A percentile compares a stretch with the other conserved stretches of the same genome.
These are phyloP conservation scores for Myochromella boudieri DNA, from an alignment of 768 basidiomycete species.

Conservation along the genomic window DNA sequence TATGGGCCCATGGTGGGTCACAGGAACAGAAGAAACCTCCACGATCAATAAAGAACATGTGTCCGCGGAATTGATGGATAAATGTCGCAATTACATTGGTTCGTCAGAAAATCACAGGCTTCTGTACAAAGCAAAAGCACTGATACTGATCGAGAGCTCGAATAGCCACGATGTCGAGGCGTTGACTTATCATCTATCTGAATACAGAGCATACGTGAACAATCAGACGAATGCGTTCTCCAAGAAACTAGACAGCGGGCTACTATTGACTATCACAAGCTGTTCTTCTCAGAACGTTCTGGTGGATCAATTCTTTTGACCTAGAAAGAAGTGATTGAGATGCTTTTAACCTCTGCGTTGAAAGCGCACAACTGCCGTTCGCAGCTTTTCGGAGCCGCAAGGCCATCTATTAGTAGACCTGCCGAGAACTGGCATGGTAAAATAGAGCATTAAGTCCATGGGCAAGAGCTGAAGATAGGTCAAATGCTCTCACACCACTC, in stretches of 20 bases:
- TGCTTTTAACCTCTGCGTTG: too few relatives aligned
- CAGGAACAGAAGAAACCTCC: neutral
- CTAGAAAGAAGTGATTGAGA: too few relatives aligned
- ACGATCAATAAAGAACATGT: neutral
- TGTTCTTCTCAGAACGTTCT: too few relatives aligned
- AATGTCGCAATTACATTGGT: conserved; percentile 10
- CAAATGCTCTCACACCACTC: neutral
- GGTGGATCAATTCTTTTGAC: too few relatives aligned
- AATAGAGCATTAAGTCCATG: conserved; percentile 1
- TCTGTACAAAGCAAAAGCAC: neutral
- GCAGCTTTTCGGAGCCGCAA: conserved; percentile 11
- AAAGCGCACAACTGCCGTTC: too few relatives aligned
- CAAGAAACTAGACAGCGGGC: too few relatives aligned
- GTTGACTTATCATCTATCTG: too few relatives aligned
- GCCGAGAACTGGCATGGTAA: conserved; percentile 1
- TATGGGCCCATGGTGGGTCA: conserved; percentile 1
- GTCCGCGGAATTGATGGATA: conserved; percentile 14
- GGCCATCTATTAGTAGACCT: neutral
- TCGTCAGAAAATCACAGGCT: conserved; percentile 8
- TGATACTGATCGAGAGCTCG: conserved; percentile 4
- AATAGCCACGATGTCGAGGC: too few relatives aligned
- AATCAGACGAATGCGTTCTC: too few relatives aligned
- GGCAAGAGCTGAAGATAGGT: neutral
- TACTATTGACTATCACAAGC: too few relatives aligned
- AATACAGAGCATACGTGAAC: too few relatives aligned